phyloP scores from a whole-genome alignment of 139 green algal species.

The Micractinium conductrix region DNA sequence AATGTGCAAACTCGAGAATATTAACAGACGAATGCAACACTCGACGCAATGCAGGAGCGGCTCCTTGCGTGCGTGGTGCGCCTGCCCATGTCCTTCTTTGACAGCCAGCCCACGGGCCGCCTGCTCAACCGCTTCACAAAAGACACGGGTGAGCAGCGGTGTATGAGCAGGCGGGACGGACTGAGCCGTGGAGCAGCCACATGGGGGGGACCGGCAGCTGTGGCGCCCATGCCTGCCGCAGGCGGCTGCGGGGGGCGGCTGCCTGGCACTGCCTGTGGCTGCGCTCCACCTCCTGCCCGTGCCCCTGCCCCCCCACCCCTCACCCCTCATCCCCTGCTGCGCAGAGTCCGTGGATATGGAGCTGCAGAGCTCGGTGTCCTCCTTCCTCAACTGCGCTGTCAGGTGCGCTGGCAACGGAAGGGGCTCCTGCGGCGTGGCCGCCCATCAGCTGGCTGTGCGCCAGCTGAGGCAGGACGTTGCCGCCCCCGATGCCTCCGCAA shows the following conservation, averaged over 20 bases:
- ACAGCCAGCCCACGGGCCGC: constrained; percentile 83
- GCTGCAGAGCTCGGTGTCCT: constrained; percentile 57
- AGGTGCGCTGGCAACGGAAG: neutral
- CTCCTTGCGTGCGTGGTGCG: constrained; percentile 66
- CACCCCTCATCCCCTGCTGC: too few species aligned
- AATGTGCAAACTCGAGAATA: neutral
- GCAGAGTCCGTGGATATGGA: constrained; percentile 73
- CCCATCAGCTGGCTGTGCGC: too few species aligned
- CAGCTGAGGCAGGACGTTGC: neutral
- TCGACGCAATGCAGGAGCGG: constrained; percentile 9
- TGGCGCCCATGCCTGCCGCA: too few species aligned
- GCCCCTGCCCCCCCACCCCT: too few species aligned
- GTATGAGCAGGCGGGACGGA: neutral
- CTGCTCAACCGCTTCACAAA: constrained; percentile 89
- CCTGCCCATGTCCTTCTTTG: constrained; percentile 90
- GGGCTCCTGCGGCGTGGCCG: too few species aligned
- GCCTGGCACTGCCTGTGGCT: too few species aligned
- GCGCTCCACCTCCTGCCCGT: neutral
- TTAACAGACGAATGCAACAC: too few species aligned
- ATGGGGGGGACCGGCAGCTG: too few species aligned
- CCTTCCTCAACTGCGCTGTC: constrained; percentile 59
- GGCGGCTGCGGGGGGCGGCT: too few species aligned
- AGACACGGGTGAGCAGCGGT: constrained; percentile 55
- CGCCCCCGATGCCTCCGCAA: neutral
- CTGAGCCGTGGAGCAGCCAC: neutral